Conservation (phyloP, 2,329 filamentous ascomycete species). For the Aspergillus neotritici region DNA sequence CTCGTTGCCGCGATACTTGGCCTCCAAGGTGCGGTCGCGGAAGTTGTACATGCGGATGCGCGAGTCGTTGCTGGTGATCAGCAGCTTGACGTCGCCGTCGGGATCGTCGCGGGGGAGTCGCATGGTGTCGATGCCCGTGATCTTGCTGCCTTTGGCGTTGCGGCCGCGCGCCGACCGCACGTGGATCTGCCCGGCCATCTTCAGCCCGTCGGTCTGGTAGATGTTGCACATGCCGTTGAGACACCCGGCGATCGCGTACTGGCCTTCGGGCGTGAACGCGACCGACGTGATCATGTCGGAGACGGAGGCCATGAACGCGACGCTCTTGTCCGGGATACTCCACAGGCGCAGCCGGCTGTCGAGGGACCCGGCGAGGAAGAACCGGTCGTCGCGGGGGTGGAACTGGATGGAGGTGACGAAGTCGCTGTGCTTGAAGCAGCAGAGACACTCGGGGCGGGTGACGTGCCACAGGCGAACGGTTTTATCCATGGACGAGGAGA, state of each 20-base stretch:
- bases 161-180: slow-evolving; percentile 89
- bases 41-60: slow-evolving; percentile 85
- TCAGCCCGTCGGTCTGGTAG: slow-evolving; percentile 87
- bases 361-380: slow-evolving; percentile 89
- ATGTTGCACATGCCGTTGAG: slow-evolving; percentile 81
- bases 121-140: slow-evolving; percentile 84
- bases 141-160: slow-evolving; percentile 94
- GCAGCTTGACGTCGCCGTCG: slow-evolving; percentile 67
- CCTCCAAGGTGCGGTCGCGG: slow-evolving; percentile 74
- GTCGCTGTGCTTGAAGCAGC: slow-evolving; percentile 90
- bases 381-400: slow-evolving; percentile 89
- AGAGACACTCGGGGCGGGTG: slow-evolving; percentile 76
- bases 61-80: slow-evolving; percentile 94
- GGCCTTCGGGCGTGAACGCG: slow-evolving; percentile 87
- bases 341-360: slow-evolving; percentile 84
- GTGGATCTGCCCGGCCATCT: slow-evolving; percentile 77
- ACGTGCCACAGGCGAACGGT: slow-evolving; percentile 93
- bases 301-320: slow-evolving; percentile 72
- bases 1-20: slow-evolving; percentile 87
- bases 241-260: slow-evolving; percentile 80
- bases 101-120: slow-evolving; percentile 51
- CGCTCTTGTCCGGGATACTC: slow-evolving; percentile 95
- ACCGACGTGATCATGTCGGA: slow-evolving; percentile 91
- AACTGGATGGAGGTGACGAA: slow-evolving; percentile 94
- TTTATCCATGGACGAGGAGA: slow-evolving; percentile 97